Base-by-base conservation (phyloP, 2,329 filamentous ascomycete genomes). In the Fusarium neocosmosporiellum region DNA sequence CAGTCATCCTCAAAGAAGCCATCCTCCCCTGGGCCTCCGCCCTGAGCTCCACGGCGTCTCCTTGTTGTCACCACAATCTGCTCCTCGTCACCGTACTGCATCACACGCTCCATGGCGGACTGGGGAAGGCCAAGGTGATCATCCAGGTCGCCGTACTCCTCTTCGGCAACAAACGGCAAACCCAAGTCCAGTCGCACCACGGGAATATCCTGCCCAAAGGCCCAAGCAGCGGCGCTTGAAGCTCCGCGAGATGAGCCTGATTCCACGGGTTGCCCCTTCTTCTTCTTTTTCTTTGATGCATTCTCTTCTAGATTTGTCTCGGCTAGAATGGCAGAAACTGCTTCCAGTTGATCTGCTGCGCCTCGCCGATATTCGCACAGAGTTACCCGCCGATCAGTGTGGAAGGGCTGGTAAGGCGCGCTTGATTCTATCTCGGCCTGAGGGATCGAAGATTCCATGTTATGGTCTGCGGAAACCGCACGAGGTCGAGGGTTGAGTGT, bases 391-490 rank as follows among this genome's bases (percentile, higher is more conserved):
- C 91, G 89, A 78, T 98, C 95, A 0, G 95, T 96, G 80, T 98
- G 96, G 84, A 98, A 98, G 1, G 96, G 96, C 78, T 98, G 95
- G 77, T 98, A 98, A 3, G 96, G 94, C 6, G 95, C 93, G 78
- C 96, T 98, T 2, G 96, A 98, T 79, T 99, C 96, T 73, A 98
- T 97, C 84, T 98, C 95, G 7, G 94, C 94, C 72, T 92, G 89
- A 1, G 90, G 90, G 65, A 89, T 95, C 80, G 84, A 93, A 80
- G 83, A 93, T 81, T 85, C 92, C 80, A 85, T 88, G 63, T 82
- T 84, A 77, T 81, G 83, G 77, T 83, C 85, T 75, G 73, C 77
- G 58, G 78, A 79, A 72, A 72, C 77, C 75, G 77, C 80, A 62
- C 79, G 77, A 46, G 82, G 76, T 73, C 81, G 82, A 63, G 80